phyloP scores from a whole-genome alignment of 2,329 filamentous ascomycete species.

The Paraconiothyrium sp. region DNA sequence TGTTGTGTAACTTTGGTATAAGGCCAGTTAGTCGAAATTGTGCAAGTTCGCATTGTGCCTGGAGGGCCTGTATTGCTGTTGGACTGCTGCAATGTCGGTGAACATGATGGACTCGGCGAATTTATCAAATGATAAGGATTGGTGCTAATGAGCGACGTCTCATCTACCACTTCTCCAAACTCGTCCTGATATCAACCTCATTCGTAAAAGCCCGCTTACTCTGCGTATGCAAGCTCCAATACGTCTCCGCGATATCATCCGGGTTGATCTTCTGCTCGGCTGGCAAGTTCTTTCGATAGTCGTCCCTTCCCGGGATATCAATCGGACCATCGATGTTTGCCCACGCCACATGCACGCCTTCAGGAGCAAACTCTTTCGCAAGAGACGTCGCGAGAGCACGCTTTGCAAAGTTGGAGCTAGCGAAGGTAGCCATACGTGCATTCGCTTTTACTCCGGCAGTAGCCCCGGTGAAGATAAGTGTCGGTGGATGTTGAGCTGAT shows the following conservation, averaged over 20 bases:
- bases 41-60: no score
- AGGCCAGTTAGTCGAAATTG: no score
- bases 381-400: conserved; percentile 78
- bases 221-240: conserved; percentile 85
- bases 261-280: conserved; percentile 75
- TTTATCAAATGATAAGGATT: no score
- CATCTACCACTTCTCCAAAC: conserved; percentile 79
- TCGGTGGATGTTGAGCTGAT: conserved; percentile 71
- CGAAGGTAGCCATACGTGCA: conserved; percentile 74
- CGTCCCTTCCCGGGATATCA: conserved; percentile 75
- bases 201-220: conserved; percentile 80
- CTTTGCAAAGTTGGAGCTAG: conserved; percentile 81
- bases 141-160: no score
- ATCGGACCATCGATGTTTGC: conserved; percentile 86
- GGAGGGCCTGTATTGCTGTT: no score
- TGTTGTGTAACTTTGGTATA: no score
- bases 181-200: conserved; percentile 82
- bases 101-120: no score
- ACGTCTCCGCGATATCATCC: conserved; percentile 86
- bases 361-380: conserved; percentile 82
- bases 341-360: conserved; percentile 85
- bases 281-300: conserved; percentile 59
- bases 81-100: no score
- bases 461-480: conserved; percentile 85
- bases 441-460: conserved; percentile 81